Percentiles rank a stretch among this genome's conserved stretches.
phyloP scores from a whole-genome alignment of 2,329 filamentous ascomycete species.

The Rhynchosporium secalis region DNA sequence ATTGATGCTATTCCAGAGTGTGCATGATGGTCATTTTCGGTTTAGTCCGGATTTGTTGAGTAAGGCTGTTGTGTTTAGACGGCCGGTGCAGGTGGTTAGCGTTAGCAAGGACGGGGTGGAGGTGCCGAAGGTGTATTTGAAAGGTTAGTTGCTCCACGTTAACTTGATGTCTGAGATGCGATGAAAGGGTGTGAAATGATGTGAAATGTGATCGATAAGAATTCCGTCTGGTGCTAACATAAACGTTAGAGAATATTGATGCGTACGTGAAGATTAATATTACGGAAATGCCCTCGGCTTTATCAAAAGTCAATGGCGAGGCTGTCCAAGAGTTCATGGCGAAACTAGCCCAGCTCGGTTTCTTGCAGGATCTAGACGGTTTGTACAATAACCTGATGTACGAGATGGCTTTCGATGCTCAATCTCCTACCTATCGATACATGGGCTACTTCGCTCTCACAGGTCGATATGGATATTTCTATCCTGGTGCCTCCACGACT shows the following conservation, averaged over 20 bases:
- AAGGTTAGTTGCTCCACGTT: constrained; percentile 38
- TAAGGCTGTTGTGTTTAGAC: constrained; percentile 52
- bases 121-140: constrained; percentile 57
- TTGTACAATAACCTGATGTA: constrained; percentile 46
- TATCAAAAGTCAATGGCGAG: constrained; percentile 55
- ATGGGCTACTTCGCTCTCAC: constrained; percentile 42
- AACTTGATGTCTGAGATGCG: not conserved
- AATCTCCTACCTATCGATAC: constrained; percentile 21
- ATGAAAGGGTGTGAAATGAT: no score
- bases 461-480: constrained; percentile 39
- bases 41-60: constrained; percentile 53
- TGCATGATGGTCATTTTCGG: constrained; percentile 65
- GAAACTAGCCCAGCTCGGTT: constrained; percentile 43
- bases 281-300: constrained; percentile 46
- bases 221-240: not conserved
- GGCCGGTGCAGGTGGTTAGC: constrained; percentile 54
- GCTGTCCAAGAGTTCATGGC: constrained; percentile 50
- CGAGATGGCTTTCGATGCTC: constrained; percentile 34
- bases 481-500: constrained; percentile 42
- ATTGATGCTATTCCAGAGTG: constrained; percentile 51
- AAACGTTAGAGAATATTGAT: constrained; percentile 24
- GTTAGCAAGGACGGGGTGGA: constrained; percentile 58
- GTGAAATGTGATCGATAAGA: no score
- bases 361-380: constrained; percentile 43
- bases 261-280: constrained; percentile 24